Conservation (phyloP, 2,329 filamentous ascomycete species). For the Epicoccum sorghinum region DNA sequence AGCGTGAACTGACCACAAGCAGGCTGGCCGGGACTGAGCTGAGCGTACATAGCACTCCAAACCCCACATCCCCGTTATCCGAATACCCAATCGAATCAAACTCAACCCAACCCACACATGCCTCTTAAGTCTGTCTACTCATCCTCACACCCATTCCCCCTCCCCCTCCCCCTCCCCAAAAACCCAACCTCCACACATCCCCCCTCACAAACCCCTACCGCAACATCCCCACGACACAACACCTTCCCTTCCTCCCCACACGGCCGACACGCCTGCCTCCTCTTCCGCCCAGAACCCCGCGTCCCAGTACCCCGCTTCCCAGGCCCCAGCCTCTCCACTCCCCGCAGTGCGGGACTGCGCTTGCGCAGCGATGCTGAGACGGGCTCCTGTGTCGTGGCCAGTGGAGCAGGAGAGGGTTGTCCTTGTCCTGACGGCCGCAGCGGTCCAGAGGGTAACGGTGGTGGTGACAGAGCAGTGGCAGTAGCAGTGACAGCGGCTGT, state of each 20-base stretch:
- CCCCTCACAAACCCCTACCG: neutral
- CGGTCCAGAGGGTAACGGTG: too few relatives aligned
- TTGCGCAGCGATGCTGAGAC: too few relatives aligned
- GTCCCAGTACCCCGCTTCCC: neutral
- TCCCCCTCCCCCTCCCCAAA: neutral
- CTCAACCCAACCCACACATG: too few relatives aligned
- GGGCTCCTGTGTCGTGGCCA: too few relatives aligned
- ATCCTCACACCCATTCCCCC: neutral
- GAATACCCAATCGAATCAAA: too few relatives aligned
- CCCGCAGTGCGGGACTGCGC: too few relatives aligned
- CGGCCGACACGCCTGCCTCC: neutral
- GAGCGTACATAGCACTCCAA: neutral
- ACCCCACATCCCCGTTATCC: too few relatives aligned
- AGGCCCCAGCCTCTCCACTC: neutral
- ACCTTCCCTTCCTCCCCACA: neutral
- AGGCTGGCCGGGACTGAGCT: slow-evolving; percentile 14
- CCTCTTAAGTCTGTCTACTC: neutral
- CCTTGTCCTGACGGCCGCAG: too few relatives aligned
- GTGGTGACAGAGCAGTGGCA: too few relatives aligned
- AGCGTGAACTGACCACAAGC: neutral
- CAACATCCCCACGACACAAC: neutral
- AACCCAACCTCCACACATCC: slow-evolving; percentile 1
- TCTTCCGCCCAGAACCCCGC: neutral
- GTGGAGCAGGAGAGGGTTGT: too few relatives aligned
- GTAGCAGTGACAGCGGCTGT: too few relatives aligned